Evolutionary conservation across 176 grass and related monocot species (phyloP).

Genomic region (Oryza rufipogon): DNA sequence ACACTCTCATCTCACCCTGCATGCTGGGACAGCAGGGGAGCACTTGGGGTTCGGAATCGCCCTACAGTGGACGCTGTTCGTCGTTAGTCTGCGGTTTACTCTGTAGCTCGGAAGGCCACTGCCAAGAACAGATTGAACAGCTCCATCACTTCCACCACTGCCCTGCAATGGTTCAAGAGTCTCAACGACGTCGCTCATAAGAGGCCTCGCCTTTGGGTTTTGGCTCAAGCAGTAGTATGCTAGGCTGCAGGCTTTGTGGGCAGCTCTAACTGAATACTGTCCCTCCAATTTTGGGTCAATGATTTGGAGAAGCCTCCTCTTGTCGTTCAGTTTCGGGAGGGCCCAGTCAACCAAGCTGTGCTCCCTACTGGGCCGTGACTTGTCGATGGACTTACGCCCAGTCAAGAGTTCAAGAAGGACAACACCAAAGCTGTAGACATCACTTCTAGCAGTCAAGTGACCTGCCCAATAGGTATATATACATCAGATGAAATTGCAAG

Average conservation of each 20-base stretch:
- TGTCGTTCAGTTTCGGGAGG: conserved; percentile 83
- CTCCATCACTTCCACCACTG: conserved; percentile 39
- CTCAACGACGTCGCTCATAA: conserved; percentile 94
- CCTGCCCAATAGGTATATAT: conserved; percentile 51
- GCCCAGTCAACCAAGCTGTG: conserved; percentile 93
- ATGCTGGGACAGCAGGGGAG: conserved; percentile 67
- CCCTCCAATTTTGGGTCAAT: conserved; percentile 77
- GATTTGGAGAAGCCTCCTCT: conserved; percentile 87
- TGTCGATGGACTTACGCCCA: conserved; percentile 88
- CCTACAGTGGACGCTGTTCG: conserved; percentile 68
- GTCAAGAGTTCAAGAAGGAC: conserved; percentile 94
- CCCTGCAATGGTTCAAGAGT: conserved; percentile 84
- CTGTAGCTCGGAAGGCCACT: conserved; percentile 58
- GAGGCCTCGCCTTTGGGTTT: conserved; percentile 90
- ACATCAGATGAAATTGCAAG: conserved; percentile 29
- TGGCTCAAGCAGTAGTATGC: conserved; percentile 97
- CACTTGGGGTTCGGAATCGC: conserved; percentile 73
- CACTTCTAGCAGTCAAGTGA: conserved; percentile 95
- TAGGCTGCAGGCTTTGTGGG: conserved; percentile 93
- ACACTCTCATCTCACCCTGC: conserved; percentile 78
- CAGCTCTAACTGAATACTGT: conserved; percentile 74
- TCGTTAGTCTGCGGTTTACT: conserved; percentile 48
- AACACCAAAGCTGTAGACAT: conserved; percentile 93
- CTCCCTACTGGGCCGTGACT: conserved; percentile 84
- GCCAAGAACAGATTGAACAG: conserved; percentile 35